Conservation (phyloP, 2,329 filamentous ascomycete genomes). For the Colletotrichum phormii region DNA sequence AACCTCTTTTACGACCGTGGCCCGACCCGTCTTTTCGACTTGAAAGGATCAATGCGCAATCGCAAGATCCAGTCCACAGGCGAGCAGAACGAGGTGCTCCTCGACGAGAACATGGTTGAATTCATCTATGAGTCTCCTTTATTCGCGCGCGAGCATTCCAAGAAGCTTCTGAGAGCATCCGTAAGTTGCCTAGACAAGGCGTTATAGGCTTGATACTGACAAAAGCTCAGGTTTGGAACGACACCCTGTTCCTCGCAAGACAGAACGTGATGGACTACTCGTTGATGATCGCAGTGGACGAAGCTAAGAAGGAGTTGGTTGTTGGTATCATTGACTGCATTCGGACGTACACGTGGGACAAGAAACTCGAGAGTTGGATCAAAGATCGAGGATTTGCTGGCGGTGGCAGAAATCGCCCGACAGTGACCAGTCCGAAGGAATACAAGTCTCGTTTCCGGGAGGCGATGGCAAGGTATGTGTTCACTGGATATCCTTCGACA, state of each 20-base stretch:
- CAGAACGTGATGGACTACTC: slow-evolving; percentile 99
- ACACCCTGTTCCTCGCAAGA: slow-evolving; percentile 92
- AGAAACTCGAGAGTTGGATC: slow-evolving; percentile 99
- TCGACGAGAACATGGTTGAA: slow-evolving; percentile 99
- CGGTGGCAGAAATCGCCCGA: slow-evolving; percentile 84
- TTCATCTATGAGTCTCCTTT: slow-evolving; percentile 98
- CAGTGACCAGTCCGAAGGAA: slow-evolving; percentile 96
- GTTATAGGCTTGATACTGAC: background rate
- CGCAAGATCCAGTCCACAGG: slow-evolving; percentile 96
- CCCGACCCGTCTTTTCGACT: slow-evolving; percentile 90
- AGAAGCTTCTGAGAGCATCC: slow-evolving; percentile 89
- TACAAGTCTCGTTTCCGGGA: slow-evolving; percentile 97
- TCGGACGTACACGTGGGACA: slow-evolving; percentile 98
- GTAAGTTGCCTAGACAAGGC: slow-evolving; percentile 47
- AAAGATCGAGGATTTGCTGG: slow-evolving; percentile 91
- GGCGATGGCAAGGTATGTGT: slow-evolving; percentile 88
- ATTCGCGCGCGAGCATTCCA: slow-evolving; percentile 95
- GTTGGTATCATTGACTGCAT: slow-evolving; percentile 99
- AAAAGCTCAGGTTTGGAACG: slow-evolving; percentile 79
- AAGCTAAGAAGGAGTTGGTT: slow-evolving; percentile 87
- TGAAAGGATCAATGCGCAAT: slow-evolving; percentile 99
- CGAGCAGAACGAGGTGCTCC: slow-evolving; percentile 93
- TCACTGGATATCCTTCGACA: background rate
- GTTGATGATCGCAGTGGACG: slow-evolving; percentile 97
- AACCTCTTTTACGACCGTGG: slow-evolving; percentile 97